These are phyloP conservation scores for Irineochytrium annulatum DNA, from an alignment of 192 early-diverging fungal genomes.

Conservation along the genomic window DNA sequence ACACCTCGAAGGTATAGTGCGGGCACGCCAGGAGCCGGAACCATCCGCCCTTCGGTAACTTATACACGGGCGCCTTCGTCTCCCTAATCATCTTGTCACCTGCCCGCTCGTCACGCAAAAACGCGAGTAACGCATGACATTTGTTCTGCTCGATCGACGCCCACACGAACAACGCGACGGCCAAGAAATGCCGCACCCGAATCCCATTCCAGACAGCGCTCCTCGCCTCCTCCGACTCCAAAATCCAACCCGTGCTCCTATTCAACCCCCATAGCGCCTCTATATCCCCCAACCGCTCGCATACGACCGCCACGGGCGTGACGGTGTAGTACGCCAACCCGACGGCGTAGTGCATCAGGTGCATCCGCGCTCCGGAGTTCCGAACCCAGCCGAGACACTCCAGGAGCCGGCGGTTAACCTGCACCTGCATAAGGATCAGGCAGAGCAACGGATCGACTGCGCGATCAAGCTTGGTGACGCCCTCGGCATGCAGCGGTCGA, in stretches of 20 bases:
- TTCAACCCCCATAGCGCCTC: no score
- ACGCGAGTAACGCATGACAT: conserved; percentile 17
- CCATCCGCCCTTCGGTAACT: conserved; percentile 19
- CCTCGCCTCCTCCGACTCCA: neutral
- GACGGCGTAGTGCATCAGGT: conserved; percentile 24
- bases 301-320: conserved; percentile 26
- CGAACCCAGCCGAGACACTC: conserved; percentile 1
- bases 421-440: conserved; percentile 10
- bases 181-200: conserved; percentile 10
- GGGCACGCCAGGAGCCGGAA: conserved; percentile 34
- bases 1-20: conserved; percentile 32
- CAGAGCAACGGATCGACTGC: conserved; percentile 16
- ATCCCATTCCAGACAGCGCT: neutral
- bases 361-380: conserved; percentile 21
- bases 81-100: neutral
- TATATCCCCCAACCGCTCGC: conserved; percentile 20
- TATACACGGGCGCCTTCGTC: conserved; percentile 6
- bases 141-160: conserved; percentile 21
- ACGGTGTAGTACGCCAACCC: conserved; percentile 30
- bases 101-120: conserved; percentile 4
- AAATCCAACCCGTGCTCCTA: neutral
- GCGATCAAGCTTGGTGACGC: neutral
- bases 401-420: conserved; percentile 12
- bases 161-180: conserved; percentile 16
- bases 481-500: neutral